Evolutionary conservation across 2,329 filamentous ascomycete species (phyloP).

Genomic region (Harringtonia aguacate): DNA sequence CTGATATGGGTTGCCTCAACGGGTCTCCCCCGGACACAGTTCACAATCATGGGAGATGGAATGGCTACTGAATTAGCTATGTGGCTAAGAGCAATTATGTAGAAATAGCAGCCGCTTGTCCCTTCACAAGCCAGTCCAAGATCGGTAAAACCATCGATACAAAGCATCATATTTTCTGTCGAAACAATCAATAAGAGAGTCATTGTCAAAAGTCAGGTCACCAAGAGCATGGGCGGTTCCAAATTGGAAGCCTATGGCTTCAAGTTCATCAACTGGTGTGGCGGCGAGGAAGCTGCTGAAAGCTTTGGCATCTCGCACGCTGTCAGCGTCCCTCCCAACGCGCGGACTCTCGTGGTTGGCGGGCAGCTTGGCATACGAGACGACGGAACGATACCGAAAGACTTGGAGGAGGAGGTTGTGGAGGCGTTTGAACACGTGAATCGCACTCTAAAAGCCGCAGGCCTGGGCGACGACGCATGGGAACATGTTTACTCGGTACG

Average conservation of each 20-base stretch:
- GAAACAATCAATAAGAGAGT: too few species aligned
- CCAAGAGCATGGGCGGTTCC: neutral
- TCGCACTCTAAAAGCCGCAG: neutral
- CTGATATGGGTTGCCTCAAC: too few species aligned
- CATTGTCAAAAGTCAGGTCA: neutral
- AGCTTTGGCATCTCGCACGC: neutral
- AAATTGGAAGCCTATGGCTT: neutral
- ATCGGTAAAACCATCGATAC: too few species aligned
- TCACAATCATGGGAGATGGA: too few species aligned
- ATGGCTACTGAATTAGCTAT: too few species aligned
- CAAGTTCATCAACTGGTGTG: neutral
- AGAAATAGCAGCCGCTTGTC: too few species aligned
- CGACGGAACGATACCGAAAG: neutral
- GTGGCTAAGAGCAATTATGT: too few species aligned
- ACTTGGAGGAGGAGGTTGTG: neutral
- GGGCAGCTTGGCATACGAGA: neutral
- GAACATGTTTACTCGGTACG: neutral
- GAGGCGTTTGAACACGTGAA: neutral
- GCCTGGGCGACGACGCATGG: neutral
- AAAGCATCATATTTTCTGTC: too few species aligned
- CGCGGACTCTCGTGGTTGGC: neutral
- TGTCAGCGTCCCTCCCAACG: neutral
- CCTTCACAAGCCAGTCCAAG: too few species aligned
- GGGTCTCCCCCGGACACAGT: too few species aligned
- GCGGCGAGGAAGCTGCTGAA: neutral